These are phyloP conservation scores for Ganoderma resinaceum DNA, from an alignment of 1,284 basidiomycete species.

Conservation along the genomic window DNA sequence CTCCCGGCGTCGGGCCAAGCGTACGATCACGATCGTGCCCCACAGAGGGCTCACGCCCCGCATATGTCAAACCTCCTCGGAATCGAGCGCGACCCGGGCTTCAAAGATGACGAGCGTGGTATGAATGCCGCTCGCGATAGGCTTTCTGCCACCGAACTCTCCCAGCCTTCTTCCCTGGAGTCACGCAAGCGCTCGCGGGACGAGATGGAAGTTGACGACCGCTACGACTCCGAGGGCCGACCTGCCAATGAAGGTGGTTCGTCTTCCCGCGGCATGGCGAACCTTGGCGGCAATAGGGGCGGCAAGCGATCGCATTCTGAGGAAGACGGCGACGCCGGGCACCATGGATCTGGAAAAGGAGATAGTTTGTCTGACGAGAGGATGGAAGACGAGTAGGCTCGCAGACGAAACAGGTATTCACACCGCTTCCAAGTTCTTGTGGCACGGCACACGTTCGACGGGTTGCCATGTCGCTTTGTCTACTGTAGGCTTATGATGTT, in stretches of 20 bases:
- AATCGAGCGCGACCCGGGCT: conserved; percentile 32
- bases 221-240: conserved; percentile 37
- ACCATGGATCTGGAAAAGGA: conserved; percentile 23
- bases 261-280: conserved; percentile 37
- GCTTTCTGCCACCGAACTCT: conserved; percentile 20
- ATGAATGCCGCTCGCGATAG: conserved; percentile 18
- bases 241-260: conserved; percentile 31
- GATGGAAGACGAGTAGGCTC: conserved; percentile 40
- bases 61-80: conserved; percentile 34
- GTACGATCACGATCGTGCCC: conserved; percentile 37
- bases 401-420: conserved; percentile 13
- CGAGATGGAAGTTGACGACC: conserved; percentile 65
- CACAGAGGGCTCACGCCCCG: conserved; percentile 21
- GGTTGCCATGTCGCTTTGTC: conserved; percentile 22
- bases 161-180: conserved; percentile 27
- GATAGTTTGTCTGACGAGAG: conserved; percentile 34
- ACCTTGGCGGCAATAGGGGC: conserved; percentile 51
- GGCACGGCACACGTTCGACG: conserved; percentile 26
- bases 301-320: conserved; percentile 62
- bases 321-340: conserved; percentile 34
- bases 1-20: conserved; percentile 36
- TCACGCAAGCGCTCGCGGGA: conserved; percentile 63
- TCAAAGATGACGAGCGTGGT: conserved; percentile 27
- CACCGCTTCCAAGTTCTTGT: conserved; percentile 17
- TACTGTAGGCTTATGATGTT: conserved; percentile 18